Conservation (phyloP, 2,329 filamentous ascomycete species). For the Aspergillus terreus region DNA sequence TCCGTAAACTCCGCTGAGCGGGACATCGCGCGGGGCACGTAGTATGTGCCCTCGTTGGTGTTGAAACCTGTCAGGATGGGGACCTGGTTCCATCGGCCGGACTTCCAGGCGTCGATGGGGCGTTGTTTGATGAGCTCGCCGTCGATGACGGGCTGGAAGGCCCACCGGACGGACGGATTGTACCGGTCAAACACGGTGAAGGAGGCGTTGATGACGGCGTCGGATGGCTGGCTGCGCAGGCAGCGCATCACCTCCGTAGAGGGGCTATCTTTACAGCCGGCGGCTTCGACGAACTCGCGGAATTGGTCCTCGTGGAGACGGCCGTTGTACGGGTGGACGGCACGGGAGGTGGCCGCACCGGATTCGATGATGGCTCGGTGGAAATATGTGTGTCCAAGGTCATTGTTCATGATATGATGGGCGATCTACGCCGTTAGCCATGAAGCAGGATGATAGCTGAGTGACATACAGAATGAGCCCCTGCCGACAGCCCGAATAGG, state of each 20-base stretch:
- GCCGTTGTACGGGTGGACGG: constrained; percentile 41
- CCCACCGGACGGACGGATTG: constrained; percentile 47
- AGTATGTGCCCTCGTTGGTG: constrained; percentile 64
- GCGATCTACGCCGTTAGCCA: constrained; percentile 51
- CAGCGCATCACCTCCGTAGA: constrained; percentile 37
- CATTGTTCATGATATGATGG: constrained; percentile 59
- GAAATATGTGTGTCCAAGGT: constrained; percentile 35
- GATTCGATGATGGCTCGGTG: constrained; percentile 48
- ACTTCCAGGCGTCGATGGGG: constrained; percentile 59
- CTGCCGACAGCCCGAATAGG: constrained; percentile 38
- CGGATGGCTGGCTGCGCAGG: constrained; percentile 38
- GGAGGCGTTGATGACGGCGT: constrained; percentile 36
- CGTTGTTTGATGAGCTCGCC: constrained; percentile 55
- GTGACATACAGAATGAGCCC: constrained; percentile 44
- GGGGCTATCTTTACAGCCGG: constrained; percentile 28
- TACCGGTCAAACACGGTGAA: constrained; percentile 44
- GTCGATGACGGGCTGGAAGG: constrained; percentile 69
- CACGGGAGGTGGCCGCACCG: constrained; percentile 46
- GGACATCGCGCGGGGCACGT: constrained; percentile 53
- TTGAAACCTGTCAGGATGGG: constrained; percentile 68
- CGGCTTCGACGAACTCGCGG: constrained; percentile 36
- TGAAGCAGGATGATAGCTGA: too few species aligned
- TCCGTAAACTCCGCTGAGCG: constrained; percentile 51
- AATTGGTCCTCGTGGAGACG: constrained; percentile 46
- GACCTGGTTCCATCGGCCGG: constrained; percentile 51